Evolutionary conservation across 805 yeast species (phyloP).

Genomic region (Ogataea paradorogensis): DNA sequence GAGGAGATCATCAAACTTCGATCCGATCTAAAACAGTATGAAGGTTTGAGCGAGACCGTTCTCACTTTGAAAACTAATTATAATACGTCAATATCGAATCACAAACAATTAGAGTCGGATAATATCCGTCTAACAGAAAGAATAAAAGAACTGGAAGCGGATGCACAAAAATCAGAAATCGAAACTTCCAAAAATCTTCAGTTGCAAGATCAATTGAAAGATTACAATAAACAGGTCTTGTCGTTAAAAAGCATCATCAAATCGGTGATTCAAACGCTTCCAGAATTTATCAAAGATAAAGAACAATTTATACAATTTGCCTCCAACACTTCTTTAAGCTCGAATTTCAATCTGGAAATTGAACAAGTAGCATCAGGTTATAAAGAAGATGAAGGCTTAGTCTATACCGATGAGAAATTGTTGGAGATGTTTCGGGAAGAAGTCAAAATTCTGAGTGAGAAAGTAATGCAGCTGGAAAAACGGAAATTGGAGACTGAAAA

Average conservation of each 20-base stretch:
- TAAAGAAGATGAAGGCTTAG: conserved; percentile 11
- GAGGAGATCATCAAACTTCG: background rate
- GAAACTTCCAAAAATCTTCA: background rate
- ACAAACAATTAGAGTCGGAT: conserved; percentile 1
- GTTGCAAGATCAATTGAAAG: background rate
- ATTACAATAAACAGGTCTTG: background rate
- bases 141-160: background rate
- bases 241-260: conserved; percentile 4
- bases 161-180: background rate
- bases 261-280: conserved; percentile 8
- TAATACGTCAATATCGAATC: conserved; percentile 9
- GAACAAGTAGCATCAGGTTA: conserved; percentile 3
- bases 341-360: background rate
- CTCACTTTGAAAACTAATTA: conserved; percentile 11
- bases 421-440: conserved; percentile 31
- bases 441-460: conserved; percentile 23
- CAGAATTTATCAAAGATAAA: conserved; percentile 9
- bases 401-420: conserved; percentile 27
- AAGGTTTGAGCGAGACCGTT: conserved; percentile 5
- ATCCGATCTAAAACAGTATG: conserved; percentile 9
- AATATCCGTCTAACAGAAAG: conserved; percentile 1
- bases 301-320: conserved; percentile 9
- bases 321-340: background rate
- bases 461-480: conserved; percentile 21
- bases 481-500: conserved; percentile 24